Percentiles rank a stretch among this genome's conserved stretches.
These are phyloP conservation scores for Kluyveromyces nonfermentans DNA, from an alignment of 805 yeast genomes.

Conservation along the genomic window DNA sequence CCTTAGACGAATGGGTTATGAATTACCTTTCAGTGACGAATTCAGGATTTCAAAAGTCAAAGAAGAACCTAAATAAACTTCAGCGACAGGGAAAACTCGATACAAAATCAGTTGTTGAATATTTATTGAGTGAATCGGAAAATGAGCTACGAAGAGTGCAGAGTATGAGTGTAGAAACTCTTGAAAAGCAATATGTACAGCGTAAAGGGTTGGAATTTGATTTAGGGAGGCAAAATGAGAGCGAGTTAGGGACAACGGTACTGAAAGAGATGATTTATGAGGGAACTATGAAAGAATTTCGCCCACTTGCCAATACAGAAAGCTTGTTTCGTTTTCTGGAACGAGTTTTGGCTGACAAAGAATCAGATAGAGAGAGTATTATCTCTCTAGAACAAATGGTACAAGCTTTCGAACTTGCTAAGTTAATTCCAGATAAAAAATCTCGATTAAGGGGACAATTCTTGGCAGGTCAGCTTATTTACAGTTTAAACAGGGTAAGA, in stretches of 20 bases:
- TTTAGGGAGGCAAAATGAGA: slow-evolving; percentile 1
- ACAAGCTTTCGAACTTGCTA: slow-evolving; percentile 34
- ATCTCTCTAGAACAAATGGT: slow-evolving; percentile 28
- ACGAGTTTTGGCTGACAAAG: slow-evolving; percentile 11
- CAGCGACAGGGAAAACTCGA: slow-evolving; percentile 7
- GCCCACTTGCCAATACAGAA: slow-evolving; percentile 12
- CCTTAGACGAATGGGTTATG: slow-evolving; percentile 12
- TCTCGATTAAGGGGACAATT: slow-evolving; percentile 29
- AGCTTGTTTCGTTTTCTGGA: slow-evolving; percentile 13
- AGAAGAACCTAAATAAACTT: slow-evolving; percentile 9
- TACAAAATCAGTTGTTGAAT: slow-evolving; percentile 12
- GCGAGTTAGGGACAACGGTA: slow-evolving; percentile 4
- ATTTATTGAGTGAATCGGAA: slow-evolving; percentile 16
- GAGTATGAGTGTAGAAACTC: slow-evolving; percentile 9
- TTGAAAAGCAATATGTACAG: neutral
- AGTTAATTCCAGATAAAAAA: slow-evolving; percentile 29
- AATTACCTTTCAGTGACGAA: slow-evolving; percentile 18
- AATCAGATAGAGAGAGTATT: slow-evolving; percentile 6
- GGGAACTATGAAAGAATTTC: slow-evolving; percentile 5
- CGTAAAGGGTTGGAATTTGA: neutral
- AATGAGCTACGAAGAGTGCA: slow-evolving; percentile 16
- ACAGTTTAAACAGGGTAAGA: slow-evolving; percentile 32
- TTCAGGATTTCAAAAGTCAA: slow-evolving; percentile 18
- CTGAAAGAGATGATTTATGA: slow-evolving; percentile 5
- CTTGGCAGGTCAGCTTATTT: slow-evolving; percentile 36